Evolutionary conservation across 75 land plant genomes (phyloP).

Genomic region (Sequoia sempervirens): DNA sequence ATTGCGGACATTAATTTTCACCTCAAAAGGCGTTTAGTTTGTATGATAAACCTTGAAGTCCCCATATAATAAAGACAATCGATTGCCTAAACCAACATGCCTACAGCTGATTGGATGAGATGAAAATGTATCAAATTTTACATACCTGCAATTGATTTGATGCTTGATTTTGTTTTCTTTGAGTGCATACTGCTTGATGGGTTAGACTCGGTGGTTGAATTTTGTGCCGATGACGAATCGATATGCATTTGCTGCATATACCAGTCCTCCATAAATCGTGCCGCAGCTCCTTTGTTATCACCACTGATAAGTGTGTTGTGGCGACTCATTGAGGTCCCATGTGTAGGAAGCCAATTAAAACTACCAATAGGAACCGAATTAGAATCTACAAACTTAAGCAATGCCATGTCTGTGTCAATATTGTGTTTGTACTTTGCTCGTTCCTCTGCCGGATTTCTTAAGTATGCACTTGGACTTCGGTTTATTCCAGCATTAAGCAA

Average conservation of each 20-base stretch:
- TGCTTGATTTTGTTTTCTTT: not conserved
- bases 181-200: not conserved
- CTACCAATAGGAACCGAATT: constrained; percentile 49
- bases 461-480: constrained; percentile 85
- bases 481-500: constrained; percentile 63
- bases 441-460: constrained; percentile 68
- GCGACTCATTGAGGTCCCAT: constrained; percentile 80
- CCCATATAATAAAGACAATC: not conserved
- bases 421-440: constrained; percentile 40
- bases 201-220: not conserved
- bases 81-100: not conserved
- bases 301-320: constrained; percentile 69
- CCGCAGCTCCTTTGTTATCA: constrained; percentile 91
- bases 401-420: constrained; percentile 62
- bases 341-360: constrained; percentile 76
- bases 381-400: constrained; percentile 62
- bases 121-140: not conserved
- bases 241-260: constrained; percentile 2
- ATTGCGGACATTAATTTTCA: not conserved
- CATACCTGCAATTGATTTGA: not conserved
- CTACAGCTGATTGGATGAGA: not conserved
- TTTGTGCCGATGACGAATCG: not conserved
- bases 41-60: not conserved
- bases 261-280: constrained; percentile 83
- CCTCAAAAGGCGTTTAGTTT: not conserved